A percentile compares a stretch with the other conserved stretches of the same genome.
These are phyloP conservation scores for Triticum dicoccoides DNA, from an alignment of 176 grass and related monocot species.

Conservation along the genomic window DNA sequence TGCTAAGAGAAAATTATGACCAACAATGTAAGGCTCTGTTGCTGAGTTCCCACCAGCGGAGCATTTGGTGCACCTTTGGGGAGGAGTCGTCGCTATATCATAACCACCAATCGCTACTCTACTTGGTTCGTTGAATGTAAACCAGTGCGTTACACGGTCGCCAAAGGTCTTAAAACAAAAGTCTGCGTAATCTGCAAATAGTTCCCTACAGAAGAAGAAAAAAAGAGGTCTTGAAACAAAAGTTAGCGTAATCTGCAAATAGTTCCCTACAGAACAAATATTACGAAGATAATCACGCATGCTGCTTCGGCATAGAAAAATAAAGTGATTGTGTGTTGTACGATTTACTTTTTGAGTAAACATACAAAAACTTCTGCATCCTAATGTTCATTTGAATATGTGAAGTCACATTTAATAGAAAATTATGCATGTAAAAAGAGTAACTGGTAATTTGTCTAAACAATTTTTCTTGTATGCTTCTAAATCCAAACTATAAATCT, in stretches of 20 bases:
- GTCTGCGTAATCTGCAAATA: too few species aligned
- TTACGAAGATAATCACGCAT: not conserved
- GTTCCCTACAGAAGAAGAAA: too few species aligned
- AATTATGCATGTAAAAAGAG: not conserved
- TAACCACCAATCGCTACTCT: conserved; percentile 51
- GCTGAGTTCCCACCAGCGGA: conserved; percentile 57
- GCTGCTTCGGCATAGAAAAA: too few species aligned
- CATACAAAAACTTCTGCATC: not conserved
- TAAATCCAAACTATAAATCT: not conserved
- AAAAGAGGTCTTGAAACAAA: conserved; percentile 52
- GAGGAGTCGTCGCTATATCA: conserved; percentile 41
- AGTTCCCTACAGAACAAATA: conserved; percentile 42
- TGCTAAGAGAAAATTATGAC: conserved; percentile 61
- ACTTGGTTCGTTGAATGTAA: conserved; percentile 74
- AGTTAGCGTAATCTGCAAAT: conserved; percentile 56
- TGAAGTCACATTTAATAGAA: not conserved
- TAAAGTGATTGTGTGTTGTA: not conserved
- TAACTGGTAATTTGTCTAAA: not conserved
- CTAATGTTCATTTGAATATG: not conserved
- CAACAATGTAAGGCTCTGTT: conserved; percentile 69
- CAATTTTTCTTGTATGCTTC: not conserved
- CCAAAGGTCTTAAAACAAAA: conserved; percentile 29
- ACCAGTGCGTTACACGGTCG: conserved; percentile 70
- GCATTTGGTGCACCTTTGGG: conserved; percentile 47
- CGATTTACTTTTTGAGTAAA: not conserved